Evolutionary conservation across 106 monocot genomes (phyloP), one percentile per base, ranked within the genome.

Genomic region (Dendrobium huoshanense): DNA sequence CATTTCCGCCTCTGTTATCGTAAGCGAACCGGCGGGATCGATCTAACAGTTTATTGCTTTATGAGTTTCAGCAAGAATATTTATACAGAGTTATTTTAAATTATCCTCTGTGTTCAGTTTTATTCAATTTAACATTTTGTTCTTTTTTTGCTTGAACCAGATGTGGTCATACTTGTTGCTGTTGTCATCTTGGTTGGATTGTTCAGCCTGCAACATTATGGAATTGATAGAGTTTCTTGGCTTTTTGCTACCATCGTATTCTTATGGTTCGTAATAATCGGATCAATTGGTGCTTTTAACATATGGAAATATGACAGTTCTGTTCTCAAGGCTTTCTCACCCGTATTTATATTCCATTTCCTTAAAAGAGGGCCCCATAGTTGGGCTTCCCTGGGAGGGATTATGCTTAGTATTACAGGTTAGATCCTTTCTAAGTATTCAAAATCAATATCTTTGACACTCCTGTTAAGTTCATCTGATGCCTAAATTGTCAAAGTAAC

Each of bases 381-480:
- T 47, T 98, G 94, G 97, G 79, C 88, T 15, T 94, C 94, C 18
- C 94, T 98, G 76, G 97, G 97, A 41, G 97, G 97, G 72, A 92
- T 98, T 75, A 81, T 98, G 92, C 97, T 98, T 47, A 89, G 92
- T 70, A 88, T 92, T 44, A 88, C 92, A 82, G 89, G 92, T 86
- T 8, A 72, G 76, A 4, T 76, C 37, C 16, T 29, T 59, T 15
- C 2, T 31, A 45, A 45, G 45, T 45, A 45, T 51, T 51, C 15
- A 3, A 51, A 51, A 13, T 51, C 15, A 15, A 51, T 51, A 3
- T 51, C 13, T 51, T 51, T 15, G 51, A 51, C 15, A 51, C 51
- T 51, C 3, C 51, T 51, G 3, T 13, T 75, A 5, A 4, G 19
- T 75, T 75, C 7, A 44, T 75, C 19, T 44, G 19, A 43, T 75